phyloP scores from a whole-genome alignment of 2,329 filamentous ascomycete genomes.

The Coniella vitis region DNA sequence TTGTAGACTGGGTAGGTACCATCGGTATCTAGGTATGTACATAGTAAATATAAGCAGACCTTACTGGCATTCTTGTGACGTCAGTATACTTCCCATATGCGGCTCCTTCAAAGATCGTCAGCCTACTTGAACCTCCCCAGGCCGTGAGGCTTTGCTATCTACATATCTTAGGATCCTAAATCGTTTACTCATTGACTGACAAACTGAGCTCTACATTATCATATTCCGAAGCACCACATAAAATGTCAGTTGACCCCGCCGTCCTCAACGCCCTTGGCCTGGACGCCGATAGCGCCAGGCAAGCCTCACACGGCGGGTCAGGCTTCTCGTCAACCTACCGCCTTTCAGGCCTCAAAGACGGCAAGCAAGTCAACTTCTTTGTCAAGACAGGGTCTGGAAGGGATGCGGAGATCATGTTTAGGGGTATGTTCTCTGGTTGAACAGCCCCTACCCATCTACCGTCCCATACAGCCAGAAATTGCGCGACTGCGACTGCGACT shows the following conservation, averaged over 20 bases:
- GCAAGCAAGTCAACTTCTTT: conserved; percentile 45
- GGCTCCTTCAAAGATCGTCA: too few relatives aligned
- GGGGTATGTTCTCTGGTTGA: conserved; percentile 36
- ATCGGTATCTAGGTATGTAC: too few relatives aligned
- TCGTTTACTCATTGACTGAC: too few relatives aligned
- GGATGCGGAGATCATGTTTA: conserved; percentile 62
- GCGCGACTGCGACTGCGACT: too few relatives aligned
- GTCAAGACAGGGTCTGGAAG: conserved; percentile 62
- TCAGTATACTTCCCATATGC: too few relatives aligned
- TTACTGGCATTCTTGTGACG: too few relatives aligned
- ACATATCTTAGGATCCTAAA: too few relatives aligned
- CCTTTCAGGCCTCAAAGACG: conserved; percentile 20
- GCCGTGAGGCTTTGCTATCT: too few relatives aligned
- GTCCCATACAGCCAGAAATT: too few relatives aligned
- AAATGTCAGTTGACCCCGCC: conserved; percentile 51
- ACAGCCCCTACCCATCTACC: background rate
- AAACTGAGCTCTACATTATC: background rate
- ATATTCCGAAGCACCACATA: background rate
- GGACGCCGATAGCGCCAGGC: conserved; percentile 44
- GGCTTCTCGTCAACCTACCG: conserved; percentile 60
- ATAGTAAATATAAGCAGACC: too few relatives aligned
- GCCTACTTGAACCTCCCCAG: too few relatives aligned
- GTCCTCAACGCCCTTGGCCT: conserved; percentile 56
- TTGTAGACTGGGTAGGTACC: too few relatives aligned
- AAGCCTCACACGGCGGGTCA: conserved; percentile 57